Evolutionary conservation across 176 grass and related monocot genomes (phyloP).

Genomic region (Tuctoria greenei): DNA sequence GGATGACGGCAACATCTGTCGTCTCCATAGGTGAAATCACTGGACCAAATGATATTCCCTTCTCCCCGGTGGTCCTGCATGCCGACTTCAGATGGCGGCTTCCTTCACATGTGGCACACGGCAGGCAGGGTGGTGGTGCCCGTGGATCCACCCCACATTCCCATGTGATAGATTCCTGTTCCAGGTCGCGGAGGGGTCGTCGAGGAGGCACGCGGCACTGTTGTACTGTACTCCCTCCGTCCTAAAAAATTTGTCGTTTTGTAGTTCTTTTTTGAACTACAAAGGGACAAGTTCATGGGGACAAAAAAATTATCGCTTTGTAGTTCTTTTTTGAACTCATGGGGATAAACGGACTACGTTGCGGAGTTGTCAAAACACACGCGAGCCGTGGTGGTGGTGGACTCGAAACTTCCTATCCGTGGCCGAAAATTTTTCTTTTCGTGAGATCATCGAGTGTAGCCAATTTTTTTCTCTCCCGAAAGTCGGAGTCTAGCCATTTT

Average conservation of each 20-base stretch:
- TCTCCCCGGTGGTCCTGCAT: not conserved
- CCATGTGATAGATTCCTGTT: not conserved
- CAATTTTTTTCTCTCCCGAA: too few species aligned
- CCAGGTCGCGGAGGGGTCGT: not conserved
- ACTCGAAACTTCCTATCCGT: not conserved
- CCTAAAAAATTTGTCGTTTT: too few species aligned
- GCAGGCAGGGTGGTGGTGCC: not conserved
- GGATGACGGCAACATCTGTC: not conserved
- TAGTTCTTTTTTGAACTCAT: too few species aligned
- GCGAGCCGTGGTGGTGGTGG: not conserved
- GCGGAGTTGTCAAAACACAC: not conserved
- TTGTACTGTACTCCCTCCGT: too few species aligned
- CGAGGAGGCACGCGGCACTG: not conserved
- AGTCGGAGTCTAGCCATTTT: too few species aligned
- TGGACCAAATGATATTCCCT: not conserved
- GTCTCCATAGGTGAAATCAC: not conserved
- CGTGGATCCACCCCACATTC: not conserved
- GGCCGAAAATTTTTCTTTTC: not conserved
- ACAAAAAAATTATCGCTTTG: too few species aligned
- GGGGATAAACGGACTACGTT: too few species aligned
- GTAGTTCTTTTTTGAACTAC: too few species aligned
- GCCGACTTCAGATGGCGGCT: conserved; percentile 27
- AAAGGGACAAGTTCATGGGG: too few species aligned
- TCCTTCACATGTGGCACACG: conserved; percentile 20
- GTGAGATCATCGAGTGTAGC: not conserved